A percentile compares a stretch with the other conserved stretches of the same genome.
phyloP scores from a whole-genome alignment of 1,284 basidiomycete species.

The Pterulicium gracile region DNA sequence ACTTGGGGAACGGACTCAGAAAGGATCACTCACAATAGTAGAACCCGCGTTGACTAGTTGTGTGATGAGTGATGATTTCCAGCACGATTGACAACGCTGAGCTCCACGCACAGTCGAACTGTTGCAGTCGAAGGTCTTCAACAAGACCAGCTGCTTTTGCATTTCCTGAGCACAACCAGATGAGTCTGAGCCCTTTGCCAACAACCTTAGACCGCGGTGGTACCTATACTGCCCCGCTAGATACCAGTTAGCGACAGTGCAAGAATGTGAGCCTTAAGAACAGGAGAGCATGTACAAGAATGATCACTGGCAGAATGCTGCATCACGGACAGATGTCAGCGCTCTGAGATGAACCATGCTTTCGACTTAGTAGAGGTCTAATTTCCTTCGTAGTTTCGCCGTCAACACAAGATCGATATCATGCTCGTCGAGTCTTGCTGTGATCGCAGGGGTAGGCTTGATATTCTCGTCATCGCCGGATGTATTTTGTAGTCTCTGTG shows the following conservation, averaged over 20 bases:
- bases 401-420: conserved; percentile 6
- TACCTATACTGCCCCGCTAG: not conserved
- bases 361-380: not conserved
- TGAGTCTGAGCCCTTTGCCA: too few species aligned
- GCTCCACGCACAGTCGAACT: conserved; percentile 6
- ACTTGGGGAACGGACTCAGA: too few species aligned
- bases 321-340: not conserved
- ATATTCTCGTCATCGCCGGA: too few species aligned
- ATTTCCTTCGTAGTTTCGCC: conserved; percentile 7
- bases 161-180: not conserved
- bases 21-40: conserved; percentile 3
- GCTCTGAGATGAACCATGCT: not conserved
- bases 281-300: conserved; percentile 6
- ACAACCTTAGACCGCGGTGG: too few species aligned
- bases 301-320: conserved; percentile 7
- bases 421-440: too few species aligned
- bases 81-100: too few species aligned
- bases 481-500: too few species aligned
- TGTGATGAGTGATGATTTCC: too few species aligned
- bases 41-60: conserved; percentile 9
- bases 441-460: too few species aligned
- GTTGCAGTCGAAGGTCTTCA: conserved; percentile 4
- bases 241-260: not conserved
- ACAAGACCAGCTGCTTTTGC: conserved; percentile 7
- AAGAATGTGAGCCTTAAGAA: conserved; percentile 4